Evolutionary conservation across 1,284 basidiomycete species (phyloP).

Genomic region (Tremellales sp.): DNA sequence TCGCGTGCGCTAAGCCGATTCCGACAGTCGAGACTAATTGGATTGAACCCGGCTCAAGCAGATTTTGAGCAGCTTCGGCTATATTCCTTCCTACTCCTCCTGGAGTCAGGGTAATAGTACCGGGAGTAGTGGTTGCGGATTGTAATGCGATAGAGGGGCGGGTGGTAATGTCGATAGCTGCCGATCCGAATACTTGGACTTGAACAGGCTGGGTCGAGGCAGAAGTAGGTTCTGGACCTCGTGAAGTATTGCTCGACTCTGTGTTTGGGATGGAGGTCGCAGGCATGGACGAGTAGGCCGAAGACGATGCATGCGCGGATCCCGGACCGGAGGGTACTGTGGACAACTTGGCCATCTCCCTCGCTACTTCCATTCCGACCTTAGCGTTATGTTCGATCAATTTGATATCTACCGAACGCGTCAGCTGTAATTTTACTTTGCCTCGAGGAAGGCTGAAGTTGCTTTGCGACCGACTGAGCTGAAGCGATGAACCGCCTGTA

Average conservation of each 20-base stretch:
- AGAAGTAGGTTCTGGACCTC: slow-evolving; percentile 10
- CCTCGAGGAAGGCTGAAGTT: neutral
- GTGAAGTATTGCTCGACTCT: neutral
- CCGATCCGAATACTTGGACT: slow-evolving; percentile 71
- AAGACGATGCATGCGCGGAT: slow-evolving; percentile 24
- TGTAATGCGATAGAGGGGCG: slow-evolving; percentile 39
- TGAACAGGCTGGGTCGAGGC: slow-evolving; percentile 9
- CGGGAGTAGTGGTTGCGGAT: slow-evolving; percentile 71
- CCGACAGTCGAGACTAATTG: slow-evolving; percentile 51
- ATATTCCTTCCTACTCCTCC: slow-evolving; percentile 95
- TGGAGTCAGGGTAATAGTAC: slow-evolving; percentile 64
- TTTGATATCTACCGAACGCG: slow-evolving; percentile 63
- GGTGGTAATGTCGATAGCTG: slow-evolving; percentile 81
- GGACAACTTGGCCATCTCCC: slow-evolving; percentile 64
- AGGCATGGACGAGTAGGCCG: slow-evolving; percentile 9
- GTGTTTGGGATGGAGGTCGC: neutral
- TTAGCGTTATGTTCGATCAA: slow-evolving; percentile 88
- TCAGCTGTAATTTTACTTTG: neutral
- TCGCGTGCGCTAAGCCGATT: neutral
- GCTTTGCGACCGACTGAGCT: slow-evolving; percentile 57
- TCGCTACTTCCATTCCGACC: slow-evolving; percentile 77
- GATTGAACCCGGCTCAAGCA: slow-evolving; percentile 30
- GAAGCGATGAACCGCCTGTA: slow-evolving; percentile 67
- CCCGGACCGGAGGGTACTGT: slow-evolving; percentile 13
- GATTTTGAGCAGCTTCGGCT: slow-evolving; percentile 67